Percentiles rank a stretch among this genome's conserved stretches.
Conservation (phyloP, 2,329 filamentous ascomycete genomes). For the Phialocephala sp. region DNA sequence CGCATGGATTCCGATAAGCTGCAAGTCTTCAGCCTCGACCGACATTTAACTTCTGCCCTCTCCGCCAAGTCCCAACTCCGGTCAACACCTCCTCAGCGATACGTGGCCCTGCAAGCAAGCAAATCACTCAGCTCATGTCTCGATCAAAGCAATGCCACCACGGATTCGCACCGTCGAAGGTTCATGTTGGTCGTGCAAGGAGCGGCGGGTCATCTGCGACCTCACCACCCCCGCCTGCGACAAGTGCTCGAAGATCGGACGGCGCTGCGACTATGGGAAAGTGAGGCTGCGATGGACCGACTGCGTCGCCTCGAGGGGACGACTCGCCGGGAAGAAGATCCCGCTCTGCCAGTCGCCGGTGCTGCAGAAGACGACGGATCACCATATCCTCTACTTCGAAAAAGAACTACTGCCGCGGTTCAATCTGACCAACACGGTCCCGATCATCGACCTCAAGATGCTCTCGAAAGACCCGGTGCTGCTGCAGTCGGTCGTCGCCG, state of each 20-base stretch:
- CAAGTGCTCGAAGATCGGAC: slow-evolving; percentile 44
- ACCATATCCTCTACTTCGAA: slow-evolving; percentile 40
- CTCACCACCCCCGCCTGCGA: slow-evolving; percentile 47
- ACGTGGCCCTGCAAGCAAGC: not conserved
- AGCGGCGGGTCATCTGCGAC: slow-evolving; percentile 51
- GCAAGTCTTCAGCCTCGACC: not conserved
- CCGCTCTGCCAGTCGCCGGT: slow-evolving; percentile 38
- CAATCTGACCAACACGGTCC: slow-evolving; percentile 39
- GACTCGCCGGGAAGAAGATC: slow-evolving; percentile 41
- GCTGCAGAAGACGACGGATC: slow-evolving; percentile 38
- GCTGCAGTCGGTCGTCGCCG: slow-evolving; percentile 36
- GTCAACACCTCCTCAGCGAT: not conserved
- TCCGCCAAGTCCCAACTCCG: not conserved
- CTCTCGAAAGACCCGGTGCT: slow-evolving; percentile 37
- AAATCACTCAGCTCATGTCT: slow-evolving; percentile 25
- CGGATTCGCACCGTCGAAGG: slow-evolving; percentile 45
- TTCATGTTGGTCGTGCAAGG: slow-evolving; percentile 54
- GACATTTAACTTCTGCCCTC: slow-evolving; percentile 7
- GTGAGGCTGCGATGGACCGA: slow-evolving; percentile 50
- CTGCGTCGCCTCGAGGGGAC: slow-evolving; percentile 45
- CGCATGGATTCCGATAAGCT: slow-evolving; percentile 6
- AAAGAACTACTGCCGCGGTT: slow-evolving; percentile 39
- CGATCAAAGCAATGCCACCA: slow-evolving; percentile 33
- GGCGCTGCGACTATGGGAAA: slow-evolving; percentile 46
- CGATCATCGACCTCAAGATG: slow-evolving; percentile 34